Evolutionary conservation across 2,329 filamentous ascomycete genomes (phyloP), one percentile per base, ranked within the genome.

Genomic region (Epichloe gansuensis): DNA sequence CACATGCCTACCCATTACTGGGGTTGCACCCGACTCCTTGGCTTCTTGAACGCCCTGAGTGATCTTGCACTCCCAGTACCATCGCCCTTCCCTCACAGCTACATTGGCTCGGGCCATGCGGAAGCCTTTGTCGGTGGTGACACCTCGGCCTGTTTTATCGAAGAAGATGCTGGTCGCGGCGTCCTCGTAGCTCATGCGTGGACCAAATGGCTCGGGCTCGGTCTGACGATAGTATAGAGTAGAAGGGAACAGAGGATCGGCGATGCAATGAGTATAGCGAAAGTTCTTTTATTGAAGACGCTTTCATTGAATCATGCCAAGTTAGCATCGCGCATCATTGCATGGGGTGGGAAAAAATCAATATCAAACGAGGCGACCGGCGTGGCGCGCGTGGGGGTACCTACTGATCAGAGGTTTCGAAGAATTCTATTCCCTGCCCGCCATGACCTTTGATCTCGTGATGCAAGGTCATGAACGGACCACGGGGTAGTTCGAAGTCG

Each of bases 11-110:
- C 73, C 75, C 50, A 76, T 73, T 34, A 75, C 71, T 15, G 69
- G 64, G 46, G 73, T 75, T 37, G 67, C 66, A 5, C 73, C 72
- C 3, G 67, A 64, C 9, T 72, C 67, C 46, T 68, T 69, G 7
- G 65, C 59, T 43, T 65, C 61, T 8, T 65, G 65, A 48, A 88
- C 82, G 38, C 93, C 93, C 58, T 83, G 82, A 9, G 91, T 84
- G 51, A 98, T 82, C 63, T 87, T 91, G 68, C 91, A 90, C 69
- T 98, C 93, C 75, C 90, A 98, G 68, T 94, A 98, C 75, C 88
- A 89, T 35, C 87, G 81, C 1, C 93, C 93, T 68, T 97, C 88
- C 46, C 93, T 78, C 4, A 91, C 87, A 25, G 87, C 89, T 0
- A 97, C 85, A 62, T 98, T 98, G 12, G 88, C 90, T 41, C 91